Base-by-base conservation (phyloP, 2,329 filamentous ascomycete species). In the Fusarium stilboides region DNA sequence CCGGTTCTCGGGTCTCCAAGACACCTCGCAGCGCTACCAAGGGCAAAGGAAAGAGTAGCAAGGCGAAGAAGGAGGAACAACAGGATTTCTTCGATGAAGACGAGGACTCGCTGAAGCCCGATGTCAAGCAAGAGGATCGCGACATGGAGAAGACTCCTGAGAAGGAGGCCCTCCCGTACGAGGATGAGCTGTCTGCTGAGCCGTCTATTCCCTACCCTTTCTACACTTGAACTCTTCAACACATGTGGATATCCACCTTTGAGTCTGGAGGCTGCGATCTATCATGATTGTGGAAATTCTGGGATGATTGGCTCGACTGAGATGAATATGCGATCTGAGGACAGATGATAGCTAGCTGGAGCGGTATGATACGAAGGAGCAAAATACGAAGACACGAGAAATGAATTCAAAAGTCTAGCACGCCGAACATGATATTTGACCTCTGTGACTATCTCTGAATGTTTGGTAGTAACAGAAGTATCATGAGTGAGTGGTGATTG, bases 1-100 rank as follows among this genome's bases (percentile, higher is more conserved):
- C 54, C 9, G 36, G 47, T 15, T 73, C 66, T 49, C 79, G 75
- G 66, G 74, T 80, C 24, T 55, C 59, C 50, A 80, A 80, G 75
- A 68, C 72, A 4, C 50, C 73, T n/a, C 75, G 76, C 13, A 52
- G 62, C 39, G 52, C 10, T 24, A 28, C 33, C 40, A 76, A 73
- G 52, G 62, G 53, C 15, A 75, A 70, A 45, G 57, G 56, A 4
- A 65, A 65, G 34, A 43, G 60, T 14, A 50, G 51, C 58, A 76
- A 72, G 53, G 56, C 68, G 43, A 75, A 74, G 68, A 71, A 73
- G 57, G 72, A 77, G 17, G 59, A 72, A 6, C 20, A 70, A 8
- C 46, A 62, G 2, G 54, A 53, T 3, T 42, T 26, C 31, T 60
- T 33, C 15, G 60, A 67, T 3, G 65, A 68, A 1, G 72, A 69